Base-by-base conservation (phyloP, 2,329 filamentous ascomycete genomes). In the Microcyclosporella mali region DNA sequence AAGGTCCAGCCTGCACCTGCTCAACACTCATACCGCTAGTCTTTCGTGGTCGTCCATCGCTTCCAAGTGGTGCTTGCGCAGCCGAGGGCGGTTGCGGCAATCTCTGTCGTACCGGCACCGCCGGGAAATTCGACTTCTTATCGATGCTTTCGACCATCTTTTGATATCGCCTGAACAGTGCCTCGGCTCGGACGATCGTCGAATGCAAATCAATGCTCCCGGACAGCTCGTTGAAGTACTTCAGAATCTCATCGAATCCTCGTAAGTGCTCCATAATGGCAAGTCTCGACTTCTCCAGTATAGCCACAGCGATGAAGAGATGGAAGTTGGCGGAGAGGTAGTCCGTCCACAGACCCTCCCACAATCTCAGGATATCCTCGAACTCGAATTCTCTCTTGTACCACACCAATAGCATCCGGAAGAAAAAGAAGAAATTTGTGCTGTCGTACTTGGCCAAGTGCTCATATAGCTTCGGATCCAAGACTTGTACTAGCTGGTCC, bases 371-470 rank as follows among this genome's bases (percentile, higher is more conserved):
- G 9, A 95, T 80, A 59, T 97, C 88, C 36, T 76, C 65, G 87
- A 90, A 98, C 53, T 81, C 77, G 57, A 98, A 98, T 66, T 98
- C 92, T 36, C 92, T 84, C 72, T 98, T 98, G 67, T 92, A 98
- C 92, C 92, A 98, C 8, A 98, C 92, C 1, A 98, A 74, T 27
- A 98, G 74, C 92, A 97, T 97, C 47, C 92, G 85, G 78, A 97
- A 98, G 73, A 98, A 97, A 72, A 98, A 98, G 69, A 98, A 98
- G 67, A 98, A 98, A 65, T 98, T 98, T 17, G 92, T 98, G 59
- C 85, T 94, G 58, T 98, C 94, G 15, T 89, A 86, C 12, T 78
- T 82, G 64, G 94, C 81, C 0, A 98, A 78, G 57, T 98, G 92
- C 2, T 85, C 74, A 66, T 95, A 97, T 6, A 98, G 79, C 61